Conservation (phyloP, 495 filamentous ascomycete species). For the Cercophora newfieldiana region DNA sequence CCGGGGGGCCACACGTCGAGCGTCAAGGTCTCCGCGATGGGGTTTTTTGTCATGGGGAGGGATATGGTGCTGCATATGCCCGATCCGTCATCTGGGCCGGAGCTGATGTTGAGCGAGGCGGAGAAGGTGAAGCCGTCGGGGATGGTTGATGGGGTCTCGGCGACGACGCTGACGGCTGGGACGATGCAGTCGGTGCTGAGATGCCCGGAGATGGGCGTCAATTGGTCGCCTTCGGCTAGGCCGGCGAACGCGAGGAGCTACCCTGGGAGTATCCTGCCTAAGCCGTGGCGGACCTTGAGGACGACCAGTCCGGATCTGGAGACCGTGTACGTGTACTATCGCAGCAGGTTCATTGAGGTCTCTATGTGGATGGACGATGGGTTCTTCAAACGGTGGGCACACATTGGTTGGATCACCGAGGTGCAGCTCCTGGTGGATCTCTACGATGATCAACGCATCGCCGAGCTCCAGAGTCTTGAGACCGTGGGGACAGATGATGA, state of each 20-base stretch:
- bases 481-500: neutral
- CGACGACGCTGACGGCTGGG: neutral
- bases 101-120: neutral
- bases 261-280: neutral
- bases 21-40: neutral
- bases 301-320: neutral
- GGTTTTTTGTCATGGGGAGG: slow-evolving; percentile 13
- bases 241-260: neutral
- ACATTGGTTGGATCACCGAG: neutral
- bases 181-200: neutral
- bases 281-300: slow-evolving; percentile 8
- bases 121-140: neutral
- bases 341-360: slow-evolving; percentile 14
- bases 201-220: neutral
- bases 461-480: slow-evolving; percentile 10
- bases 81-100: neutral
- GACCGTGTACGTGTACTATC: slow-evolving; percentile 15
- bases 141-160: neutral
- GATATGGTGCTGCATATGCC: slow-evolving; percentile 11
- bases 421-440: slow-evolving; percentile 17
- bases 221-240: neutral
- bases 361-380: neutral
- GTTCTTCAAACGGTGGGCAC: neutral
- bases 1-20: neutral
- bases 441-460: slow-evolving; percentile 15